A percentile compares a stretch with the other conserved stretches of the same genome.
phyloP scores from a whole-genome alignment of 495 filamentous ascomycete species.

The Poronia punctata region DNA sequence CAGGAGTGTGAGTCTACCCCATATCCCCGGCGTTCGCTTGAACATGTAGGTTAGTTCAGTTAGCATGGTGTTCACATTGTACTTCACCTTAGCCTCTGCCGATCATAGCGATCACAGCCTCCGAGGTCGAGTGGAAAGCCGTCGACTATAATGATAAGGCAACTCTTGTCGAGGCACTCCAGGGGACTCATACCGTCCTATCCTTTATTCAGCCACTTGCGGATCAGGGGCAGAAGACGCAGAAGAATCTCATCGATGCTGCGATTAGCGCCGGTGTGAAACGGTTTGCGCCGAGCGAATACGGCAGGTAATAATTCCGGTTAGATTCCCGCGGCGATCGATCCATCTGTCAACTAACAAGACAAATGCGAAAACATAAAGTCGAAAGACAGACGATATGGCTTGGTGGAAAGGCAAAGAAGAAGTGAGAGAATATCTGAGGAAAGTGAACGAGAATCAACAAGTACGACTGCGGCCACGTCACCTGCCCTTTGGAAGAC shows the following conservation, averaged over 20 bases:
- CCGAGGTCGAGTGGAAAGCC: constrained; percentile 29
- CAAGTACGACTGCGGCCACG: constrained; percentile 30
- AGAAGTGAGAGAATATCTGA: constrained; percentile 41
- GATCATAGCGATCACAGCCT: neutral
- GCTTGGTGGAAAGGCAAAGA: constrained; percentile 47
- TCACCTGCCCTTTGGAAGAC: neutral
- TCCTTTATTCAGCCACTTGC: constrained; percentile 41
- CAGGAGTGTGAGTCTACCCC: constrained; percentile 35
- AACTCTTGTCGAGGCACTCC: constrained; percentile 30
- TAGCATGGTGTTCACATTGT: neutral
- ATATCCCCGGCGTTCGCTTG: constrained; percentile 6
- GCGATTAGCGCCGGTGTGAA: constrained; percentile 45
- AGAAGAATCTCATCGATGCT: constrained; percentile 47
- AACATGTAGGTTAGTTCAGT: neutral
- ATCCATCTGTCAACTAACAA: no score
- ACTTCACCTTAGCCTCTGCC: constrained; percentile 13
- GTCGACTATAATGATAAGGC: constrained; percentile 38
- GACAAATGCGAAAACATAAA: neutral
- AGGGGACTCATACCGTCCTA: constrained; percentile 48
- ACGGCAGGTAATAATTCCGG: constrained; percentile 26
- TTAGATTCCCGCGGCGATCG: no score
- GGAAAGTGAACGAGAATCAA: constrained; percentile 42
- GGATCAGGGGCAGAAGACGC: constrained; percentile 29
- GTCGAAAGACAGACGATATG: constrained; percentile 22
- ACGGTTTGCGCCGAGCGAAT: constrained; percentile 50